These are phyloP conservation scores for Hirschioporus abietinus DNA, from an alignment of 768 basidiomycete genomes.

Conservation along the genomic window DNA sequence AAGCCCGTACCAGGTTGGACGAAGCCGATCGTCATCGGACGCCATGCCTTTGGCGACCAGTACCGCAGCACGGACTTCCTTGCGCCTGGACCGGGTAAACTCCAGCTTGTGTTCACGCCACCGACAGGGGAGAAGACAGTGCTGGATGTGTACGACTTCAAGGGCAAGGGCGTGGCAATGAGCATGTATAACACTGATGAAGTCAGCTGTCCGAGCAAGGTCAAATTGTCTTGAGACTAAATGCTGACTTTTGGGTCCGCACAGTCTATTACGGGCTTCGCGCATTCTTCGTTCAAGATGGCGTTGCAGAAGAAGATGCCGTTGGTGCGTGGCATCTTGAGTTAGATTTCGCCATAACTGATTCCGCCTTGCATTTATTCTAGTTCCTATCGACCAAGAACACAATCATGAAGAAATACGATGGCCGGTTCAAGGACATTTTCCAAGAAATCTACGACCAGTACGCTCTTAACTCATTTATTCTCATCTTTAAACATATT, in stretches of 20 bases:
- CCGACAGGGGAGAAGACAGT: conserved; percentile 59
- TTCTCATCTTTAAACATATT: not conserved
- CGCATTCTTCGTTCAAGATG: conserved; percentile 98
- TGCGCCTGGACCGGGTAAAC: conserved; percentile 87
- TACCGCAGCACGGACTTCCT: conserved; percentile 94
- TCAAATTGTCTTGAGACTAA: not conserved
- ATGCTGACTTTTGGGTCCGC: not conserved
- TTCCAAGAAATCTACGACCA: conserved; percentile 94
- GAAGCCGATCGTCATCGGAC: conserved; percentile 93
- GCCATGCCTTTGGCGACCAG: conserved; percentile 98
- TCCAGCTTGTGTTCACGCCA: conserved; percentile 89
- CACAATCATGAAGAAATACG: conserved; percentile 95
- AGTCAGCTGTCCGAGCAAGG: conserved; percentile 37
- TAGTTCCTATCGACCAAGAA: conserved; percentile 98
- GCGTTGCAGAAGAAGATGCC: conserved; percentile 74
- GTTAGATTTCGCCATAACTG: not conserved
- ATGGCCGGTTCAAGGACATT: conserved; percentile 98
- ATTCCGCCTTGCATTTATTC: conserved; percentile 2
- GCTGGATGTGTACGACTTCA: conserved; percentile 91
- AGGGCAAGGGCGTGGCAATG: conserved; percentile 88
- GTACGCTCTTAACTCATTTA: conserved; percentile 28
- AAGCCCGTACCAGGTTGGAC: conserved; percentile 95
- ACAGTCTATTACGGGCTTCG: conserved; percentile 90
- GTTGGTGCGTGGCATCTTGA: conserved; percentile 37
- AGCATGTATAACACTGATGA: conserved; percentile 99